Percentiles rank a stretch among this genome's conserved stretches.
Conservation (phyloP, 441 rosid species). For the Populus hybrid region DNA sequence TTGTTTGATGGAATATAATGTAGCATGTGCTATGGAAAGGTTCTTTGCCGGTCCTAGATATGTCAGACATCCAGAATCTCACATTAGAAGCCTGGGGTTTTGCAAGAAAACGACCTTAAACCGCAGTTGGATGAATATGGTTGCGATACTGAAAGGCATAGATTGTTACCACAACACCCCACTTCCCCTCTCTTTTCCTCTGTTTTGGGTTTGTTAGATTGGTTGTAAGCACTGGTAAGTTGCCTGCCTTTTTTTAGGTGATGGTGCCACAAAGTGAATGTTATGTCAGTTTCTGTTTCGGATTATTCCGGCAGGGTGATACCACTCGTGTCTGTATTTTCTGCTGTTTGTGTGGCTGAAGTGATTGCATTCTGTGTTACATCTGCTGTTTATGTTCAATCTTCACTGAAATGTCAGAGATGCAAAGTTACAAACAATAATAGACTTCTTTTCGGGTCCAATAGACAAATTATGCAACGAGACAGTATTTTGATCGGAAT, state of each 20-base stretch:
- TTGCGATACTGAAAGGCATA: not conserved
- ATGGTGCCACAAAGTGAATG: not conserved
- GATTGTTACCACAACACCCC: not conserved
- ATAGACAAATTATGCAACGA: no score
- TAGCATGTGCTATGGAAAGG: not conserved
- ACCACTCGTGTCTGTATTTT: no score
- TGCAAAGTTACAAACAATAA: no score
- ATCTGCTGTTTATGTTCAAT: no score
- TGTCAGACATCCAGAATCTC: not conserved
- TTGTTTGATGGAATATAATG: not conserved
- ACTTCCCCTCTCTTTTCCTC: not conserved
- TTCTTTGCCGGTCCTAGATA: not conserved
- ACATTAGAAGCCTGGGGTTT: not conserved
- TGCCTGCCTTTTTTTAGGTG: not conserved
- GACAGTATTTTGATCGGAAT: no score
- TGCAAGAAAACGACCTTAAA: not conserved
- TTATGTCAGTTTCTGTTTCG: no score
- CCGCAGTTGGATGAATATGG: not conserved
- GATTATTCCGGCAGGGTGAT: no score
- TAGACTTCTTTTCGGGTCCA: no score
- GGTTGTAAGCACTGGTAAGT: not conserved
- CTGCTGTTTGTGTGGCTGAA: no score
- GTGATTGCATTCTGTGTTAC: no score
- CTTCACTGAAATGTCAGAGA: no score
- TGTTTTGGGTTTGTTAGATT: not conserved